Base-by-base conservation (phyloP, 371 early-diverging fungal genomes). In the Massospora cicadina region DNA sequence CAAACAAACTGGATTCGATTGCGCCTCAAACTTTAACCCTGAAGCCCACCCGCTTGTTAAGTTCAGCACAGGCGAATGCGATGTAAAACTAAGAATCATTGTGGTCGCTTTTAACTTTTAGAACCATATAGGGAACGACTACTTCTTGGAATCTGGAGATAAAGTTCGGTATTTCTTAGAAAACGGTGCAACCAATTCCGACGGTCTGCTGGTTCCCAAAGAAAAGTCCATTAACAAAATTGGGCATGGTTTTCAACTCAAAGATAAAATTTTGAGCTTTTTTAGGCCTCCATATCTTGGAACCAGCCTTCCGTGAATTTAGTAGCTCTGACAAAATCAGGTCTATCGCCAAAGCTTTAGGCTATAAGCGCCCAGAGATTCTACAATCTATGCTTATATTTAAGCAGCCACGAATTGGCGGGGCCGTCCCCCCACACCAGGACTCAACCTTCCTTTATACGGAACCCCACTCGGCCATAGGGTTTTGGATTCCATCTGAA, bases 401-500 rank as follows among this genome's bases (percentile, higher is more conserved):
- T 71, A 93, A 89, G 74, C 83, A 84, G 71, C 88, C 89, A 2
- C 71, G 75, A 56, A 87, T 89, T 67, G 91, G 91, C 58, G 89
- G 87, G 0, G 74, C 74, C 60, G 88, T 90, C 0, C 86, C 86
- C 1, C 73, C 83, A 28, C 89, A 89, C 67, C 88, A 91, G 69
- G 96, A 95, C 69, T 89, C 90, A 26, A 85, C 90, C 1, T 95
- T 95, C 69, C 74, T 95, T 66, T 91, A 89, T 72, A 94, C 94
- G 0, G 75, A 86, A 26, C 93, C 93, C 0, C 70, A 80, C 21
- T 88, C 88, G 0, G 93, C 93, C 0, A 74, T 81, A 24, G 95
- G 95, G 1, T 85, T 92, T 67, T 95, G 96, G 96, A 86, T 91
- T 70, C 92, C 95, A 0, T 76, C 94, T 23, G 93, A 95, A 69